Evolutionary conservation across 106 monocot genomes (phyloP), one percentile per base, ranked within the genome.

Genomic region (Cymbidium sinense): DNA sequence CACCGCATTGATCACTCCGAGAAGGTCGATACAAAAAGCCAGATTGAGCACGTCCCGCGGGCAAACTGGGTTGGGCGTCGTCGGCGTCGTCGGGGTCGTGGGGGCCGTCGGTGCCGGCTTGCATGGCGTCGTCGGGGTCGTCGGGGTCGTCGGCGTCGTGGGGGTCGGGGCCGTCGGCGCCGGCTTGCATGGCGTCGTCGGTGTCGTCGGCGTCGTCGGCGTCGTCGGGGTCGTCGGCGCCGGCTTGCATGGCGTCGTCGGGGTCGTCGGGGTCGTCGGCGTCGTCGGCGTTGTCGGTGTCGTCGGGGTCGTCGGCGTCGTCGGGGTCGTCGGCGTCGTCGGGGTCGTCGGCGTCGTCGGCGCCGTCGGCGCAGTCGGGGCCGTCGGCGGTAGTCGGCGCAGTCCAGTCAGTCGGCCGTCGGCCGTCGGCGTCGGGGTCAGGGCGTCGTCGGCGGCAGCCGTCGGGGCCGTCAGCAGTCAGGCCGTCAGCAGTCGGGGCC

Each of bases 41-140:
- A 93, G 73, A 86, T 90, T 93, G 76, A 89, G 76, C 2, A 77
- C 47, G 77, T 89, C 86, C 30, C 84, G 8, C 18, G 89, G 89
- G 83, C 89, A 89, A 50, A 84, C 80, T 2, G 84, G 87, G 72
- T 84, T 84, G 84, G 0, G 82, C 76, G 0, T 7, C 13, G 81
- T 86, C 79, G 17, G 54, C n/a, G n/a, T n/a, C n/a, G n/a, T n/a
- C n/a, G n/a, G n/a, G n/a, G n/a, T n/a, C n/a, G n/a, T n/a, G n/a
- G n/a, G n/a, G n/a, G 64, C 54, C 43, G 18, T 3, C 19, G 8
- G n/a, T n/a, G n/a, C n/a, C n/a, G n/a, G n/a, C n/a, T n/a, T n/a
- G n/a, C n/a, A n/a, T n/a, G n/a, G n/a, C n/a, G n/a, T n/a, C 23
- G 47, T 62, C 35, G 33, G 64, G n/a, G 28, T 2, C 77, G 80